Conservation (phyloP, 2,329 filamentous ascomycete species). For the Alternaria novae-zelandiae region DNA sequence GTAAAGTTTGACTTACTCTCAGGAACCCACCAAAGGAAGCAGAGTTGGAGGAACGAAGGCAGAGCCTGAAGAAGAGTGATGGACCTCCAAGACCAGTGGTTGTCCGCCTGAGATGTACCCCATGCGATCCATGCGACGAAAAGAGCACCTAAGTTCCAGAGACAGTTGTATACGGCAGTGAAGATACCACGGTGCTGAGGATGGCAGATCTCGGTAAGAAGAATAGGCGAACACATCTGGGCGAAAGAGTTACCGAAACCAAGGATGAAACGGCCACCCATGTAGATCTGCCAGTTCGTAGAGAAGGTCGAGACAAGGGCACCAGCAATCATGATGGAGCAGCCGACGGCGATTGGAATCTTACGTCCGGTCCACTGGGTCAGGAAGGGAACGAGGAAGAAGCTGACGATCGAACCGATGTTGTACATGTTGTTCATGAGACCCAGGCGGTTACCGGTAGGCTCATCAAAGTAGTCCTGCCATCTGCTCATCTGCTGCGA, state of each 20-base stretch:
- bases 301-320: slow-evolving; percentile 39
- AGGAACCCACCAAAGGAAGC: slow-evolving; percentile 67
- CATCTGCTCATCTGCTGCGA: slow-evolving; percentile 50
- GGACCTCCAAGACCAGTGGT: slow-evolving; percentile 58
- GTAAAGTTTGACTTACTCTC: slow-evolving; percentile 49
- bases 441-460: slow-evolving; percentile 49
- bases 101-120: slow-evolving; percentile 46
- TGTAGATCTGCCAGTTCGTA: slow-evolving; percentile 54
- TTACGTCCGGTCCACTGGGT: slow-evolving; percentile 54
- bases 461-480: slow-evolving; percentile 48
- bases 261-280: slow-evolving; percentile 65
- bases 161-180: slow-evolving; percentile 70
- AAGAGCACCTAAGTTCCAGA: slow-evolving; percentile 67
- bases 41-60: slow-evolving; percentile 62
- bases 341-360: slow-evolving; percentile 50
- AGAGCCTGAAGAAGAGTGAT: slow-evolving; percentile 61
- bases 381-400: slow-evolving; percentile 44
- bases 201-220: slow-evolving; percentile 70
- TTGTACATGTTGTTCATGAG: slow-evolving; percentile 55
- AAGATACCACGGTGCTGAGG: slow-evolving; percentile 70
- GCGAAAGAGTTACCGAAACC: slow-evolving; percentile 72
- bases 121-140: slow-evolving; percentile 66
- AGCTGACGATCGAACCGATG: slow-evolving; percentile 49
- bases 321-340: slow-evolving; percentile 54
- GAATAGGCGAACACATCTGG: slow-evolving; percentile 68